Base-by-base conservation (phyloP, 2,329 filamentous ascomycete genomes). In the Colletotrichum sp. region DNA sequence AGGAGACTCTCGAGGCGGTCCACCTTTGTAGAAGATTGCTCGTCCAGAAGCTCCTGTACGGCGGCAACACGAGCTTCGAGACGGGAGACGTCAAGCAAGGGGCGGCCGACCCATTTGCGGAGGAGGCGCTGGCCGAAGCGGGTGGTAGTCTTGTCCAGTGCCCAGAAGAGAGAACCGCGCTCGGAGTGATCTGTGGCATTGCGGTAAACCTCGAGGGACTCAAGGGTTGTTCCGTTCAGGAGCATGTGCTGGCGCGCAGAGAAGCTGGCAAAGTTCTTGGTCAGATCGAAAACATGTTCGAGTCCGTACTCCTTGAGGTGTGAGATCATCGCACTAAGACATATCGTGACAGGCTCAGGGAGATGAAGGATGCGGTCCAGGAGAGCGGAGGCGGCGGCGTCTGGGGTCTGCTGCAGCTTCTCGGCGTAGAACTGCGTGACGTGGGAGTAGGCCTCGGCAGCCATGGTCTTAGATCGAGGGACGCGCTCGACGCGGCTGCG, bases 231-330 rank as follows among this genome's bases (percentile, higher is more conserved):
- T 60, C 96, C 97, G 82, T 98, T 98, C 76, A 99, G 88, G 6
- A 99, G 89, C 97, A 99, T 99, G 82, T 99, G 96, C 16, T 96
- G 96, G 49, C 96, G 90, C 9, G 96, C 95, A 80, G 95, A 98
- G 85, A 99, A 99, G 3, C 96, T 95, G 80, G 98, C 94, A 81
- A 99, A 99, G 86, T 99, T 98, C 80, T 98, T 98, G 3, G 97
- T 99, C 59, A 99, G 87, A 81, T 98, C 94, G 80, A 99, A 98
- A 69, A 99, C 95, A 86, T 99, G 96, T 84, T 99, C 94, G 24
- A 99, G 89, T 1, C 96, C 96, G 83, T 98, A 99, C 78, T 98
- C 96, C 21, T 92, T 93, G 80, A 99, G 88, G 81, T 99, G 96
- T 2, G 91, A 95, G 80, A 99, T 99, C 96, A 99, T 98, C 13